Base-by-base conservation (phyloP, 129 eudicot species). In the Arctium minus region DNA sequence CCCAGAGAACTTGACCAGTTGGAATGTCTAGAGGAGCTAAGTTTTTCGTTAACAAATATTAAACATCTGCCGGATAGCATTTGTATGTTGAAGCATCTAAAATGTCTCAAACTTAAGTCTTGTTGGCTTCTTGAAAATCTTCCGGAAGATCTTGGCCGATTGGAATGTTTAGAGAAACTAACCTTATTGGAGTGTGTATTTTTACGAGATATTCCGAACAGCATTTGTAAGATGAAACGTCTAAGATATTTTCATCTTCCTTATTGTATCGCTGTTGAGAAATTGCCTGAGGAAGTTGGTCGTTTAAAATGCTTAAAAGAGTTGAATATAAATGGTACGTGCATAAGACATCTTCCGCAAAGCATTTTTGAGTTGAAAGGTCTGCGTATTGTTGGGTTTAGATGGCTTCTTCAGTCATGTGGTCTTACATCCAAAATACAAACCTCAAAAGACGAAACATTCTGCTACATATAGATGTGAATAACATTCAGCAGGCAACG, bases 261-360 rank as follows among this genome's bases (percentile, higher is more conserved):
- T 0, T 6, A 12, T 6, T 38, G 82, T 78, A 0, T 6, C 67
- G 27, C 0, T 0, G 64, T 78, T 78, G 30, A 40, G 74, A 78
- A 67, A 6, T 39, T 78, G 64, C 74, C 81, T 0, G 62, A 6
- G 68, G 83, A 79, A n/a, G 6, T 79, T n/a, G 83, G 83, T 9
- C 8, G 44, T 32, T 70, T 79, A 53, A 32, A 70, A 31, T 2
- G 18, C 39, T 9, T 70, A n/a, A 4, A 15, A 42, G 82, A 79
- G 82, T 32, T 79, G 1, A 68, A 68, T 42, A 68, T 79, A 68
- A 15, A 48, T 8, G 60, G 60, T 38, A 79, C 75, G 0, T 1
- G 82, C 46, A 69, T 79, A 79, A 42, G 29, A 40, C 68, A 42
- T 42, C 82, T 79, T 79, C 82, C 82, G 27, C n/a, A 0, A 7